Conservation (phyloP, 768 basidiomycete genomes). For the Mycena maculata region DNA sequence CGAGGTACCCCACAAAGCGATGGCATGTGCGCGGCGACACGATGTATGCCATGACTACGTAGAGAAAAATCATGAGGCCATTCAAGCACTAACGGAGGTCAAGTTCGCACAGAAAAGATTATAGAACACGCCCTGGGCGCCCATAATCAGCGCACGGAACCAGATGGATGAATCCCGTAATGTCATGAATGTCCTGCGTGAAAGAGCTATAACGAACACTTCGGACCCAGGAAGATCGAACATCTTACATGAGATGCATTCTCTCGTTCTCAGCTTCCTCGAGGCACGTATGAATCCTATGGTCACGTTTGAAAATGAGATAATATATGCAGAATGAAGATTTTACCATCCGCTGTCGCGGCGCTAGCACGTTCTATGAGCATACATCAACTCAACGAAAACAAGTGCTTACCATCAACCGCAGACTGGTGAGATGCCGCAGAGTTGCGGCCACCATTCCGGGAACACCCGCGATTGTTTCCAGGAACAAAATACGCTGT, state of each 20-base stretch:
- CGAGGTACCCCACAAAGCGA: conserved; percentile 91
- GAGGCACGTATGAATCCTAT: conserved; percentile 92
- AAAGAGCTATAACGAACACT: conserved; percentile 1
- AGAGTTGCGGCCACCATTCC: conserved; percentile 94
- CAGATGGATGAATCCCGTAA: conserved; percentile 82
- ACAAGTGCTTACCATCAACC: conserved; percentile 75
- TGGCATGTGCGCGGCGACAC: conserved; percentile 82
- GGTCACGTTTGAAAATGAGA: conserved; percentile 43
- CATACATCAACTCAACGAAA: background rate
- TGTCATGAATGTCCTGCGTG: conserved; percentile 91
- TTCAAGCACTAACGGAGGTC: conserved; percentile 8
- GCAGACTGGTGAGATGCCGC: conserved; percentile 88
- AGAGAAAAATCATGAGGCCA: conserved; percentile 24
- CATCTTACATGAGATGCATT: conserved; percentile 88
- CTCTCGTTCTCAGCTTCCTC: conserved; percentile 98
- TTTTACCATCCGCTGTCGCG: conserved; percentile 66
- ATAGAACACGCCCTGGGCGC: conserved; percentile 92
- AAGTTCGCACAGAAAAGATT: conserved; percentile 81
- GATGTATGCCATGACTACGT: conserved; percentile 79
- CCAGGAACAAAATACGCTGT: conserved; percentile 72
- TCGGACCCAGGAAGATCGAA: background rate
- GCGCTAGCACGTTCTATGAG: conserved; percentile 47
- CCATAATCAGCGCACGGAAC: conserved; percentile 87
- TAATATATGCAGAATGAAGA: conserved; percentile 1
- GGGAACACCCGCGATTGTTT: conserved; percentile 94